Evolutionary conservation across 116 monocot species (phyloP).

Genomic region (Posidonia oceanica): DNA sequence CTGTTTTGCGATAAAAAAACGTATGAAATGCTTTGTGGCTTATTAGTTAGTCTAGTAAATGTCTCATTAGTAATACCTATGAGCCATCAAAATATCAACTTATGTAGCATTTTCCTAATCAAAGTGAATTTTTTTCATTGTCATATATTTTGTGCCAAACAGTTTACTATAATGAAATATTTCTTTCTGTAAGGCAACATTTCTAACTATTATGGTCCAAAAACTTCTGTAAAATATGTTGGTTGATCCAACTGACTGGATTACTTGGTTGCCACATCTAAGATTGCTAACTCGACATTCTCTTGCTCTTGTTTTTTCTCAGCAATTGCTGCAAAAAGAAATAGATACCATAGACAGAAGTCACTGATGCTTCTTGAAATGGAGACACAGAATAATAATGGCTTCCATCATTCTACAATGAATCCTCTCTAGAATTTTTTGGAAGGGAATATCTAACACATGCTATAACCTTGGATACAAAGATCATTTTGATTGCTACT

Average conservation of each 20-base stretch:
- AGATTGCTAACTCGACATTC: slow-evolving; percentile 2
- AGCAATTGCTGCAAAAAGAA: slow-evolving; percentile 90
- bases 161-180: too few relatives aligned
- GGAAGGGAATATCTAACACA: neutral
- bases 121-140: too few relatives aligned
- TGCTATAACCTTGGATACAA: neutral
- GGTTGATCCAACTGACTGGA: neutral
- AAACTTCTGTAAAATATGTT: neutral
- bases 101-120: too few relatives aligned
- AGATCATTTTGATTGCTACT: neutral
- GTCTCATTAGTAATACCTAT: too few relatives aligned
- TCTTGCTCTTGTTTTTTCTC: slow-evolving; percentile 6
- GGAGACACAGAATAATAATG: slow-evolving; percentile 55
- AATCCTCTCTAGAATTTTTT: slow-evolving; percentile 19
- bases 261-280: neutral
- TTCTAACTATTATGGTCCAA: too few relatives aligned
- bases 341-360: slow-evolving; percentile 88
- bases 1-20: too few relatives aligned
- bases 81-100: too few relatives aligned
- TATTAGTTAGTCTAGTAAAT: too few relatives aligned
- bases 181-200: too few relatives aligned
- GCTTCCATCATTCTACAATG: slow-evolving; percentile 16
- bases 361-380: slow-evolving; percentile 81
- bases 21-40: too few relatives aligned
- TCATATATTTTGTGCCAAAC: too few relatives aligned